phyloP scores from a whole-genome alignment of 2,329 filamentous ascomycete genomes.

The Aspergillus floridensis region DNA sequence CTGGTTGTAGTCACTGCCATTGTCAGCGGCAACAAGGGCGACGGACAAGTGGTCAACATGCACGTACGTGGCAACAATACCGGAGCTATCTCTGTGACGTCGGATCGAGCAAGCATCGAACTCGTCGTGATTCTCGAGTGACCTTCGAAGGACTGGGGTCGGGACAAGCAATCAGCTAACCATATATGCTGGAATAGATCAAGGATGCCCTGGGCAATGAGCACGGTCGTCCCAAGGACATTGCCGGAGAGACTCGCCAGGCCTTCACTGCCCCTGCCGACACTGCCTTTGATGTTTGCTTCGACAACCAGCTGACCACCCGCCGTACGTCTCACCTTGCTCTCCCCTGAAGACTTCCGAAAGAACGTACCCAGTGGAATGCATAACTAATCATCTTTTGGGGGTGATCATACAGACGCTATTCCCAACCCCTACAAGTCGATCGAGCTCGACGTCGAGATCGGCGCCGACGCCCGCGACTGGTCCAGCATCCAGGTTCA shows the following conservation, averaged over 20 bases:
- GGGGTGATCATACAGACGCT: constrained; percentile 27
- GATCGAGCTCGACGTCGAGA: constrained; percentile 91
- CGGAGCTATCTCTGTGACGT: background rate
- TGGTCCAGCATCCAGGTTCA: constrained; percentile 94
- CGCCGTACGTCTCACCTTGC: constrained; percentile 55
- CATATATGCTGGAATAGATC: constrained; percentile 59
- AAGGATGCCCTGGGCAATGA: constrained; percentile 94
- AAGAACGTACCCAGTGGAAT: background rate
- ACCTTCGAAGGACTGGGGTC: background rate
- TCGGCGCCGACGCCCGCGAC: constrained; percentile 95
- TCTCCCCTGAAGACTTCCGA: too few species aligned
- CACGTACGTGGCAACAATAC: constrained; percentile 58
- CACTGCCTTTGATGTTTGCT: constrained; percentile 93
- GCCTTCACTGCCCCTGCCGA: constrained; percentile 92
- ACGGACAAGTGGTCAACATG: constrained; percentile 92
- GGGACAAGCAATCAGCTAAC: constrained; percentile 11
- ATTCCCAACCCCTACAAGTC: constrained; percentile 60
- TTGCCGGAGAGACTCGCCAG: constrained; percentile 86
- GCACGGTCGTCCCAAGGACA: constrained; percentile 86
- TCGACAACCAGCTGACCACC: constrained; percentile 74
- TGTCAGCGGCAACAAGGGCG: constrained; percentile 78
- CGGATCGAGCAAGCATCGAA: background rate
- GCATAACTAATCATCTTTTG: background rate
- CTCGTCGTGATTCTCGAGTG: background rate
- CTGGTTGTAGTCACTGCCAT: constrained; percentile 93